Evolutionary conservation across 1,284 basidiomycete genomes (phyloP), one percentile per base, ranked within the genome.

Genomic region (Salmacisia buchloeana): DNA sequence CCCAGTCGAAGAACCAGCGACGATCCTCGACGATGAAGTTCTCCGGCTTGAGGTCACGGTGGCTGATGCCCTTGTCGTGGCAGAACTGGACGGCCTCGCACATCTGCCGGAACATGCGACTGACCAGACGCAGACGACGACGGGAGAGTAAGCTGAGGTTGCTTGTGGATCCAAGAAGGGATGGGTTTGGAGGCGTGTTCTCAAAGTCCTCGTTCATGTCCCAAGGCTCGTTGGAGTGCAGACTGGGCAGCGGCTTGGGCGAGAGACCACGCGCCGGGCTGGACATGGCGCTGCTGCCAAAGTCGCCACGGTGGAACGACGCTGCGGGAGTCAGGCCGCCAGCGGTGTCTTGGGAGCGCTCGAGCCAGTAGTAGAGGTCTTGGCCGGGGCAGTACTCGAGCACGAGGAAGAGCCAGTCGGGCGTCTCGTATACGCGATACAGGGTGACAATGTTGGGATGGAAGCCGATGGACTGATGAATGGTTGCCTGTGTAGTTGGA

Each of bases 21-120:
- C 68, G 65, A 43, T 79, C 77, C 63, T 79, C 71, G 60, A 82
- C 81, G 66, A 83, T 82, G 61, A 83, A 82, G 70, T 83, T 83
- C 64, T 83, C 82, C 0, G 94, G 94, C 83, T 98, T 98, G 85
- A 98, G 96, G 81, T 98, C 96, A 66, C 94, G 88, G 80, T 98
- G 94, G 78, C 89, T 91, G 63, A 98, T 90, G 52, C 89, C 89
- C 65, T 89, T 87, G 41, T 90, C 88, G 79, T 98, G 94, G 82
- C 94, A 97, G n/a, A 90, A 87, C 2, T 92, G 91, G 12, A 98
- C 93, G 35, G 94, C 93, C 68, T 94, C 90, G 80, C 96, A 98
- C 92, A 98, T 98, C 82, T 98, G 85, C 83, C 87, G 84, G 82
- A 98, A 98, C 96, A 98, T 98, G 77, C 90, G 88, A 9, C 92